A percentile compares a stretch with the other conserved stretches of the same genome.
Conservation (phyloP, 805 yeast genomes). For the Yarrowia alimentaria region DNA sequence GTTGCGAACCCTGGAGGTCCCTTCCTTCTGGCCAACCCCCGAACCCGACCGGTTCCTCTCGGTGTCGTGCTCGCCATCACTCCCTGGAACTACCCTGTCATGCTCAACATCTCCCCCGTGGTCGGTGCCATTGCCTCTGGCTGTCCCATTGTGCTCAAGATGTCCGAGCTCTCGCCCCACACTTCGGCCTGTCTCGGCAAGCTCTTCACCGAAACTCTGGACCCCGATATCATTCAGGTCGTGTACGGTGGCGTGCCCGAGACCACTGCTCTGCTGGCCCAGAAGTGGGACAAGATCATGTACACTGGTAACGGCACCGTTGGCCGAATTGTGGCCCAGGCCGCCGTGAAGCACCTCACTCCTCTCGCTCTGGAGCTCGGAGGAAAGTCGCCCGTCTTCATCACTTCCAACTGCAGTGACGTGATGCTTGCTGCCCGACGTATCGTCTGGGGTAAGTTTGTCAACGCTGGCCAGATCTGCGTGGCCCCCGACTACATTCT, state of each 20-base stretch:
- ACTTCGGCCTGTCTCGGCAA: conserved; percentile 55
- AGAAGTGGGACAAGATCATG: conserved; percentile 75
- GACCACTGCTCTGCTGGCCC: conserved; percentile 57
- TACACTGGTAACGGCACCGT: conserved; percentile 80
- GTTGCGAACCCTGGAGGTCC: conserved; percentile 28
- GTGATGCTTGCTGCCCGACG: conserved; percentile 50
- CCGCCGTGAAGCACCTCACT: conserved; percentile 79
- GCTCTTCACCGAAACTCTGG: conserved; percentile 54
- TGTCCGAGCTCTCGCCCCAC: conserved; percentile 66
- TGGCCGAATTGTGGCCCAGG: conserved; percentile 71
- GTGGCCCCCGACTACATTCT: conserved; percentile 81
- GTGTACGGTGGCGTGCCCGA: conserved; percentile 74
- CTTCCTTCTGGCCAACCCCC: conserved; percentile 34
- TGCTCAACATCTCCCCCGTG: conserved; percentile 61
- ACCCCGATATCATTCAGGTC: conserved; percentile 53
- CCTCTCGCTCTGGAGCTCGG: conserved; percentile 84
- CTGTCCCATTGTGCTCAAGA: conserved; percentile 71
- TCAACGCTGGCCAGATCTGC: conserved; percentile 91
- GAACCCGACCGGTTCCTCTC: conserved; percentile 38
- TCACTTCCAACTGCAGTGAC: conserved; percentile 15
- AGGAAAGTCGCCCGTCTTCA: conserved; percentile 83
- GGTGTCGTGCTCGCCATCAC: conserved; percentile 72
- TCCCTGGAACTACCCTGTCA: conserved; percentile 77
- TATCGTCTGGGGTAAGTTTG: conserved; percentile 76
- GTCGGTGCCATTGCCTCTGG: conserved; percentile 83